Evolutionary conservation across 1,284 basidiomycete genomes (phyloP).

Genomic region (Takashimella tepidaria): DNA sequence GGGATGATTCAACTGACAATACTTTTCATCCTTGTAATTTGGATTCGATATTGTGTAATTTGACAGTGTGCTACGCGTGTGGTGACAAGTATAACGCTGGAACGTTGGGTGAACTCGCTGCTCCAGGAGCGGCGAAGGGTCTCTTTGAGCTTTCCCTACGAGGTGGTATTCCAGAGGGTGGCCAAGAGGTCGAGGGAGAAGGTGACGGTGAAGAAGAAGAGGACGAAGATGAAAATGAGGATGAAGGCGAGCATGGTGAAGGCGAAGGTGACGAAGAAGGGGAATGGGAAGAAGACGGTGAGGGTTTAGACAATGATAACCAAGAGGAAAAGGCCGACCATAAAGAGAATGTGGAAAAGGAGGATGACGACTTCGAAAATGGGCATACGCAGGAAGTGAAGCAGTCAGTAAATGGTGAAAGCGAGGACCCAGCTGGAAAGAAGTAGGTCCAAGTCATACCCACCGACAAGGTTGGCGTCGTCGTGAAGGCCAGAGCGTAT

Average conservation of each 20-base stretch:
- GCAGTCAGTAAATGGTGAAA: no score
- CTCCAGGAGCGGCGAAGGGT: conserved; percentile 28
- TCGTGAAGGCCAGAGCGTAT: no score
- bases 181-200: conserved; percentile 1
- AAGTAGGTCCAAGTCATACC: no score
- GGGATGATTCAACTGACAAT: no score
- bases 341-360: background rate
- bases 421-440: no score
- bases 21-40: no score
- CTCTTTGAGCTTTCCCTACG: conserved; percentile 1
- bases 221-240: conserved; percentile 1
- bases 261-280: background rate
- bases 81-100: conserved; percentile 36
- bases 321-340: background rate
- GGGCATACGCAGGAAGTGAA: no score
- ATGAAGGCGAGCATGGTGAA: background rate
- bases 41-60: no score
- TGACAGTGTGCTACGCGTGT: conserved; percentile 41
- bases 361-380: background rate
- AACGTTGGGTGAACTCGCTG: conserved; percentile 31
- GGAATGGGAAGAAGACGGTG: background rate
- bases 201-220: background rate
- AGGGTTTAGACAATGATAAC: background rate
- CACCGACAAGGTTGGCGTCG: no score
- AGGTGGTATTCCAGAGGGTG: background rate